Base-by-base conservation (phyloP, 305 asterid genomes). In the Ilex paraguariensis region DNA sequence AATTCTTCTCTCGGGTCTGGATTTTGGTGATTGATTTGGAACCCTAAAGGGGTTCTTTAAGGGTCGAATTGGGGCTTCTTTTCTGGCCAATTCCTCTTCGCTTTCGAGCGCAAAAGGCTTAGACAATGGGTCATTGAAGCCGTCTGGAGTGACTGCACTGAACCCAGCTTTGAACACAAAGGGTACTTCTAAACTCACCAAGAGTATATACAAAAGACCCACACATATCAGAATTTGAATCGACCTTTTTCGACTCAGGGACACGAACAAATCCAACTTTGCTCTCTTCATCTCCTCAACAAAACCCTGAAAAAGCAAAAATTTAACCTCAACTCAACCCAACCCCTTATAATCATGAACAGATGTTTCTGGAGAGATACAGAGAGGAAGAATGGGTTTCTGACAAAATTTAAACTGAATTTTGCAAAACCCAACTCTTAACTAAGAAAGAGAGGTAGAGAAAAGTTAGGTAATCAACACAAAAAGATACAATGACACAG, bases 131-230 rank as follows among this genome's bases (percentile, higher is more conserved):
- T 84, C 82, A 40, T 44, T 59, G 57, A 67, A 51, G 10, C 66
- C 82, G 8, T 76, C 84, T 15, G 70, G 74, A 15, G 73, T 65
- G 55, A 80, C 81, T 3, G 79, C 67, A 65, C 67, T 63, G 30
- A 72, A 70, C 46, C 84, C 88, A 54, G 70, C 78, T 68, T 45
- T 80, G 67, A 78, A 81, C 62, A 87, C 80, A 33, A 82, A 77
- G 1, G 93, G 93, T 66, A 80, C 81, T 71, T 87, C 87, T 59
- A 84, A 72, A 66, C 79, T 66, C 72, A 87, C 82, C 70, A 84
- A 60, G 46, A 85, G 54, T 14, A 73, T 3, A 75, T 87, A 87
- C 32, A 79, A 60, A 67, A 87, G 3, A 42, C 84, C 87, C 63
- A 85, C 42, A 28, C 72, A 64, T 56, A 85, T 72, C 74, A 85